Evolutionary conservation across 2,329 filamentous ascomycete species (phyloP).

Genomic region (Hysterium pulicare): DNA sequence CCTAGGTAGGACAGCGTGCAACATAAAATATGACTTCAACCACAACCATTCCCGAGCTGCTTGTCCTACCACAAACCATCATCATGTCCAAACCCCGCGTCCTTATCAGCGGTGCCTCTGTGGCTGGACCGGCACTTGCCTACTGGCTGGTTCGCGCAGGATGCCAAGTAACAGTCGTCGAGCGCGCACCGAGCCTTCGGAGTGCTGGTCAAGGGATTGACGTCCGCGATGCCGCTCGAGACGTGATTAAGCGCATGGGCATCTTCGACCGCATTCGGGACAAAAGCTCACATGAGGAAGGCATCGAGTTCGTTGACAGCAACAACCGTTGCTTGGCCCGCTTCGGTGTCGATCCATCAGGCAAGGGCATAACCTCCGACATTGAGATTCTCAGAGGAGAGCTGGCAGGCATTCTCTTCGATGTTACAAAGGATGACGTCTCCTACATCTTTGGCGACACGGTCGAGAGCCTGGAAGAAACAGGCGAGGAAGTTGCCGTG

Average conservation of each 20-base stretch:
- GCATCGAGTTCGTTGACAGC: constrained; percentile 46
- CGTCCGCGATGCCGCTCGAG: constrained; percentile 50
- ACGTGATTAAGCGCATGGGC: constrained; percentile 52
- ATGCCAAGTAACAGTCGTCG: constrained; percentile 40
- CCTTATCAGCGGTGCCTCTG: constrained; percentile 27
- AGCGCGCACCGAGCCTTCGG: constrained; percentile 43
- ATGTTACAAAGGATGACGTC: constrained; percentile 31
- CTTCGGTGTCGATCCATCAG: constrained; percentile 40
- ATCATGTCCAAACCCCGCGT: no score
- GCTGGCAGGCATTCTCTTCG: constrained; percentile 50
- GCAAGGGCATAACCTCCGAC: constrained; percentile 51
- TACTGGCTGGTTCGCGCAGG: constrained; percentile 48
- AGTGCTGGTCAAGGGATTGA: constrained; percentile 54
- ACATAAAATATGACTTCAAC: no score
- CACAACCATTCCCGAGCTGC: no score
- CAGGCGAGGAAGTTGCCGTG: constrained; percentile 35
- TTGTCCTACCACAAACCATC: no score
- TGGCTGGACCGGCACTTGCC: constrained; percentile 41
- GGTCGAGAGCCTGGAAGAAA: constrained; percentile 28
- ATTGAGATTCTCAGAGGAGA: constrained; percentile 61
- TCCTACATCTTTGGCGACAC: constrained; percentile 35
- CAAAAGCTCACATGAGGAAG: constrained; percentile 46
- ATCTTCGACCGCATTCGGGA: constrained; percentile 42
- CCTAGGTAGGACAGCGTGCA: no score
- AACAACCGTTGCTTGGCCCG: constrained; percentile 39